Evolutionary conservation across 805 yeast genomes (phyloP), one percentile per base, ranked within the genome.

Genomic region (Cyberlindnera japonica): DNA sequence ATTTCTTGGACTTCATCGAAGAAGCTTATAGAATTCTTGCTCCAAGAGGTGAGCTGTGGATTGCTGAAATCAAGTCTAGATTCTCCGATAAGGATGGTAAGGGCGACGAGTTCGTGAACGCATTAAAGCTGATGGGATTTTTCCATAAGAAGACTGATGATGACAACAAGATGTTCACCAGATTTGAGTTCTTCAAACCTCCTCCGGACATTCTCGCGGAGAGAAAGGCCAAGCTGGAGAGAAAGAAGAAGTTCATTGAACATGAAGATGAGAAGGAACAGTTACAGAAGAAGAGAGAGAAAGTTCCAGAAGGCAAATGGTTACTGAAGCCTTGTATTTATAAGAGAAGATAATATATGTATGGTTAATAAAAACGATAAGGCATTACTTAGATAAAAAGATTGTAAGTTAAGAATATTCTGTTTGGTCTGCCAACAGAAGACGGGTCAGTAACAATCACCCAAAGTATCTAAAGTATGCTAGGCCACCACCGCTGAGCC

Each of bases 41-140:
- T 9, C 96, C 96, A 31, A 73, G 88, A 45, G 98, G 99, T 20
- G 96, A 91, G 59, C 65, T 93, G 34, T 93, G 99, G 99, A 88
- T 93, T 34, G 93, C 98, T 2, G 99, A 93, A 60, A 93, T 93
- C 64, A 91, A 91, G 63, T 87, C 96, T 1, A 72, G 99, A 56
- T 86, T 93, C 54, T 67, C 77, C 6, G 96, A 89, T 54, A 77
- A 61, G 48, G 75, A 75, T 37, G 90, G 91, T 13, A 73, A 74
- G 19, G 91, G 91, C 13, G 74, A 74, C n/a, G 90, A 84, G 52
- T 93, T 93, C 63, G 86, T 83, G 11, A 76, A 83, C 18, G 79
- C 84, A 1, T 69, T 93, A 52, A 88, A 88, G 59, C 63, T 76
- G 37, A 62, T 77, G 47, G 99, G 98, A 0, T 86, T 93, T 51